phyloP scores from a whole-genome alignment of 192 early-diverging fungal species.

The Coemansia sp. region DNA sequence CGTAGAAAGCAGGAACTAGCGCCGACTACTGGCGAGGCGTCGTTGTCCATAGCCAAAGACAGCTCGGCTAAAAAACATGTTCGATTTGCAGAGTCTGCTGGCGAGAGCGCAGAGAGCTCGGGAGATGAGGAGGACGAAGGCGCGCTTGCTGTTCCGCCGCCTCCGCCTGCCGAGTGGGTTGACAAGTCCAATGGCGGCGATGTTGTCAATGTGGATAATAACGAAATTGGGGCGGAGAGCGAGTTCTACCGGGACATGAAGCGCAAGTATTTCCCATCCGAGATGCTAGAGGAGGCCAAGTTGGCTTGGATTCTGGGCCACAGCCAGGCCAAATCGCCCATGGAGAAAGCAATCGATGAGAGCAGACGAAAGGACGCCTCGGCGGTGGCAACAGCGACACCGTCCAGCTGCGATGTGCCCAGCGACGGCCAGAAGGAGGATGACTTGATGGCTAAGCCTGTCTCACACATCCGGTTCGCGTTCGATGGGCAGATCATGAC shows the following conservation, averaged over 20 bases:
- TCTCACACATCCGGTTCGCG: slow-evolving; percentile 69
- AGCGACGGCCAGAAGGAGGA: neutral
- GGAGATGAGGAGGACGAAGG: slow-evolving; percentile 8
- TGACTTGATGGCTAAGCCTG: slow-evolving; percentile 22
- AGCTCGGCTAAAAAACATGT: slow-evolving; percentile 15
- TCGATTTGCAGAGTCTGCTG: slow-evolving; percentile 16
- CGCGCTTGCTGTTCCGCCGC: slow-evolving; percentile 14
- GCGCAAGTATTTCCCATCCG: slow-evolving; percentile 40
- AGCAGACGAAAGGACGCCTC: slow-evolving; percentile 8
- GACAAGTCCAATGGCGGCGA: neutral
- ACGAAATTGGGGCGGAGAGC: slow-evolving; percentile 27
- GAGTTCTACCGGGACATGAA: slow-evolving; percentile 39
- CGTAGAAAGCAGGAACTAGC: slow-evolving; percentile 11
- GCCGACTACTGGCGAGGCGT: neutral
- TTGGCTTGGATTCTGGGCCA: slow-evolving; percentile 50
- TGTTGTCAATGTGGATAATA: slow-evolving; percentile 28
- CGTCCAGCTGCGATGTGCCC: neutral
- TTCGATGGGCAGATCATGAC: slow-evolving; percentile 72
- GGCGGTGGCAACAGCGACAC: slow-evolving; percentile 1
- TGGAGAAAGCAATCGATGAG: slow-evolving; percentile 21
- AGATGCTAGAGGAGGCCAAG: slow-evolving; percentile 52
- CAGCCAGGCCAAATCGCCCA: slow-evolving; percentile 51
- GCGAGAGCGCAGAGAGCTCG: slow-evolving; percentile 6
- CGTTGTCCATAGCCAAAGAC: neutral
- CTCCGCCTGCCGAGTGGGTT: slow-evolving; percentile 47